Evolutionary conservation across 2,329 filamentous ascomycete genomes (phyloP).

Genomic region (Colletotrichum simmondsii): DNA sequence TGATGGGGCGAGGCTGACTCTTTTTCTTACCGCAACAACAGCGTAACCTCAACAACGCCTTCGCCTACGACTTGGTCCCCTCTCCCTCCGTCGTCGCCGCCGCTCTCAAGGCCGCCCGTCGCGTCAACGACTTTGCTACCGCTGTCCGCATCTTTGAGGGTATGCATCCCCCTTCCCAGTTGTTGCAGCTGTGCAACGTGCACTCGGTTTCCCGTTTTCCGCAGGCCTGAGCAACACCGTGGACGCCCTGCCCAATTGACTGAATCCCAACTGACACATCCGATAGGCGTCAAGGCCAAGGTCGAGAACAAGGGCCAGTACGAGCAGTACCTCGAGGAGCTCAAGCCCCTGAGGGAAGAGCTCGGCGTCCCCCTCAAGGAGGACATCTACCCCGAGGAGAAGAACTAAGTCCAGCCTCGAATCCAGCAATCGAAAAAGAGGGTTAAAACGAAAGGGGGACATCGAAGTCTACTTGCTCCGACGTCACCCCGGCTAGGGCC

Average conservation of each 20-base stretch:
- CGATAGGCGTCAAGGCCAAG: conserved; percentile 94
- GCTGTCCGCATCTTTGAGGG: conserved; percentile 99
- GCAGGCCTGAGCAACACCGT: neutral
- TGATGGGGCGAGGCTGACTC: conserved; percentile 35
- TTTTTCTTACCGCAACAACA: conserved; percentile 41
- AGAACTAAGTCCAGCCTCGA: conserved; percentile 47
- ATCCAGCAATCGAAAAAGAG: neutral
- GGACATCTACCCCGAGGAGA: conserved; percentile 82
- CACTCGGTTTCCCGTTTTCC: neutral
- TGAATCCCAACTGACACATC: neutral
- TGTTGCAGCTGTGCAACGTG: conserved; percentile 7
- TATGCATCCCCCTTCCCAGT: conserved; percentile 57
- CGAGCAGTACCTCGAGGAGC: conserved; percentile 93
- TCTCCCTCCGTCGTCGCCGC: conserved; percentile 90
- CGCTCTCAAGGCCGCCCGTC: conserved; percentile 90
- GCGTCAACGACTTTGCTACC: conserved; percentile 98
- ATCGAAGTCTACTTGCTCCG: neutral
- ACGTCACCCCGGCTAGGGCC: conserved; percentile 5
- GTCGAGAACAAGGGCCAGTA: conserved; percentile 99
- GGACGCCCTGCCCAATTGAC: neutral
- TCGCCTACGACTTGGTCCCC: conserved; percentile 99
- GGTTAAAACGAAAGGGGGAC: neutral
- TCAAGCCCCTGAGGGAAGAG: conserved; percentile 93
- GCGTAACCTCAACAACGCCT: conserved; percentile 99
- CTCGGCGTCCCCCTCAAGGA: conserved; percentile 92